phyloP scores from a whole-genome alignment of 1,284 basidiomycete genomes.

The Leccinum griseonigrum region DNA sequence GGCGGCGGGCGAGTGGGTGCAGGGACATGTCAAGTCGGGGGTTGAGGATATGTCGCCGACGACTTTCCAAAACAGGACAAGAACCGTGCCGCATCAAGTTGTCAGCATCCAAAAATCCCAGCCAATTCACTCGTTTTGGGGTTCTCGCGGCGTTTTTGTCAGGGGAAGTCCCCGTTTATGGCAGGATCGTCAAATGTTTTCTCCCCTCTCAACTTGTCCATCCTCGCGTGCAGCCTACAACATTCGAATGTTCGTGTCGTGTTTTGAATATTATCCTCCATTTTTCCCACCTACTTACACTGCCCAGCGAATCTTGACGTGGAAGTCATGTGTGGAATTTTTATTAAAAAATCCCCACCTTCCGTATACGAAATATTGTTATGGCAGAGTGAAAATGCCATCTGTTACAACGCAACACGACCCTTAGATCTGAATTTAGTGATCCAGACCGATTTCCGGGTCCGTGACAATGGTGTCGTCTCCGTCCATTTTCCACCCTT shows the following conservation, averaged over 20 bases:
- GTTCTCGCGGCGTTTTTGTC: slow-evolving; percentile 20
- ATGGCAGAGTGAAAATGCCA: slow-evolving; percentile 40
- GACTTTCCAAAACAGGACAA: slow-evolving; percentile 22
- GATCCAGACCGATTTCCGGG: slow-evolving; percentile 56
- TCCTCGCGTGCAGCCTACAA: background rate
- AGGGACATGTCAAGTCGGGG: slow-evolving; percentile 26
- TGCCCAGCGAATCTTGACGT: slow-evolving; percentile 27
- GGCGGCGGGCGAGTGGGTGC: slow-evolving; percentile 15
- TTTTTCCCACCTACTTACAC: slow-evolving; percentile 30
- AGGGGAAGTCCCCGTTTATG: slow-evolving; percentile 19
- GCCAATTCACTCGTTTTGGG: slow-evolving; percentile 27
- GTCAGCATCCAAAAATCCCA: slow-evolving; percentile 15
- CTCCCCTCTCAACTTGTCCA: background rate
- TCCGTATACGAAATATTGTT: slow-evolving; percentile 40
- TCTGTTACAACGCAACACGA: slow-evolving; percentile 40
- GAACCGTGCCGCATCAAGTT: slow-evolving; percentile 28
- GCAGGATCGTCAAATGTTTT: slow-evolving; percentile 27
- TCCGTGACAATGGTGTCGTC: slow-evolving; percentile 47
- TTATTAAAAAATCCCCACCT: slow-evolving; percentile 37
- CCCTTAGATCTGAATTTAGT: slow-evolving; percentile 63
- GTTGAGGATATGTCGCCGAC: slow-evolving; percentile 28
- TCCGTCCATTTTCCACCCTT: slow-evolving; percentile 46
- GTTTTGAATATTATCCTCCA: slow-evolving; percentile 6
- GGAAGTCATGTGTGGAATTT: slow-evolving; percentile 32
- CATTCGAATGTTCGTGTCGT: slow-evolving; percentile 12